Conservation (phyloP, 2,329 filamentous ascomycete species). For the Lasiodiplodia theobromae region DNA sequence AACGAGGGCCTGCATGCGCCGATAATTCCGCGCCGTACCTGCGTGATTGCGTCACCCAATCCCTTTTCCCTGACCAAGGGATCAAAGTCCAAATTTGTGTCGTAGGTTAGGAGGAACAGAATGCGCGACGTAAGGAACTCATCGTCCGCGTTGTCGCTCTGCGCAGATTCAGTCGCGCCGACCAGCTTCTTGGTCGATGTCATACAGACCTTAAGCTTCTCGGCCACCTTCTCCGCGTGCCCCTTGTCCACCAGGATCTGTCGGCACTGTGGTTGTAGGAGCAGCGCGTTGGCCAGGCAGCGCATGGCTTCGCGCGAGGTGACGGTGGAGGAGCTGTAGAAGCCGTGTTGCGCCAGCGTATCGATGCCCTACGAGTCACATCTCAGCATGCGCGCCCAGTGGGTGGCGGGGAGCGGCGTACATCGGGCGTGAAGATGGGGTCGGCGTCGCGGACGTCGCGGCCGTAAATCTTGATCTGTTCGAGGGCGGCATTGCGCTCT, state of each 20-base stretch:
- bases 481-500: conserved; percentile 68
- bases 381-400: conserved; percentile 16
- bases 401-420: conserved; percentile 48
- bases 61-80: conserved; percentile 70
- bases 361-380: conserved; percentile 70
- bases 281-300: conserved; percentile 83
- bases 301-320: conserved; percentile 76
- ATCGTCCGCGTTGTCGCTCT: conserved; percentile 77
- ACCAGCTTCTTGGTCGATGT: conserved; percentile 25
- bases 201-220: conserved; percentile 65
- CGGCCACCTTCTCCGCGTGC: conserved; percentile 71
- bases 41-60: conserved; percentile 71
- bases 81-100: conserved; percentile 71
- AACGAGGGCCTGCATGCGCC: background rate
- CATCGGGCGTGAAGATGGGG: conserved; percentile 83
- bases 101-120: conserved; percentile 81
- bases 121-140: conserved; percentile 86
- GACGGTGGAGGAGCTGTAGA: conserved; percentile 68
- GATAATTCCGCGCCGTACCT: conserved; percentile 39
- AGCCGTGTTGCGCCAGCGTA: conserved; percentile 75
- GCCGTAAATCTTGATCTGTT: conserved; percentile 78
- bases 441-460: conserved; percentile 75
- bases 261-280: conserved; percentile 72
- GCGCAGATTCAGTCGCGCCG: conserved; percentile 31
- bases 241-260: conserved; percentile 77